Base-by-base conservation (phyloP, 2,329 filamentous ascomycete species). In the Tolypocladium ovalisporum region DNA sequence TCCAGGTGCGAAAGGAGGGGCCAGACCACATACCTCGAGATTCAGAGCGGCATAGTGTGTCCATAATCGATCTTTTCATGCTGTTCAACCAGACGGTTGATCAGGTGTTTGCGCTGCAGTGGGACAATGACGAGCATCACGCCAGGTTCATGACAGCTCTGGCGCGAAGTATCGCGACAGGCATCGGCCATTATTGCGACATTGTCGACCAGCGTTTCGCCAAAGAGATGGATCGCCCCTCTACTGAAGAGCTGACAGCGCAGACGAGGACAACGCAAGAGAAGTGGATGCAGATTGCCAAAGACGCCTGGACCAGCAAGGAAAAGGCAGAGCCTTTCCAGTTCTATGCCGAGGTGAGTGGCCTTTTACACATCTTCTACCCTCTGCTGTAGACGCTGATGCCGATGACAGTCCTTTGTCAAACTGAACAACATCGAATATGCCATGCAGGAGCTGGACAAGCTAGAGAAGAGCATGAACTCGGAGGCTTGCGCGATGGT, bases 371-470 rank as follows among this genome's bases (percentile, higher is more conserved):
- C 9, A n/a, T 5, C 40, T 32, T 19, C 13, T 12, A 44, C 34
- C 47, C 15, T 56, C 37, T 54, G 59, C 22, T 57, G 19, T 49
- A 55, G 47, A 54, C 60, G 59, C 71, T 75, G 66, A 75, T 62
- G 56, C 17, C 7, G 17, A 52, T 51, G 36, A 47, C 63, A 96
- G 89, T 97, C 92, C 6, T 88, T 99, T 65, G 91, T 99, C 61
- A 99, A 97, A 73, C 82, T 99, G 64, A 99, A 99, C 78, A 96
- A 99, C 67, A 86, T 99, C 62, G 93, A 97, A 73, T 97, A 90
- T 72, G 93, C 92, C 6, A 91, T 96, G 74, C 83, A 91, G 57
- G 90, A 96, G 67, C 80, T 99, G 55, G 94, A 99, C 69, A 90
- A 89, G 70, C 79, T 99, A 8, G 93, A 97, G 69, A 86, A 83